A percentile compares a stretch with the other conserved stretches of the same genome.
Conservation (phyloP, 192 early-diverging fungal genomes). For the Coemansia sp. region DNA sequence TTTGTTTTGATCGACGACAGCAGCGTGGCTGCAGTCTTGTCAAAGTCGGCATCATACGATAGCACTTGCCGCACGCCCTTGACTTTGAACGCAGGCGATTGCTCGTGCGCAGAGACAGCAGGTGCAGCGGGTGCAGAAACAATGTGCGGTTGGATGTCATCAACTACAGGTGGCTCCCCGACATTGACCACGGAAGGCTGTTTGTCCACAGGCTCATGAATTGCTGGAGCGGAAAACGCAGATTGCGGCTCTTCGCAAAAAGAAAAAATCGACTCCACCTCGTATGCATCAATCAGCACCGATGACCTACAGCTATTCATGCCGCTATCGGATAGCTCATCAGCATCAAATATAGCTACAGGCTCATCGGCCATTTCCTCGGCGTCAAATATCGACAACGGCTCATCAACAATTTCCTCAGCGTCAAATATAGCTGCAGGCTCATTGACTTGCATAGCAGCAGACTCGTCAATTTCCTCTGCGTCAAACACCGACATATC, state of each 20-base stretch:
- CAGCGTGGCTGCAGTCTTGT: slow-evolving; percentile 48
- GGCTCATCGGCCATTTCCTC: slow-evolving; percentile 14
- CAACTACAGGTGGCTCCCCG: neutral
- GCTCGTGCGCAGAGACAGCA: neutral
- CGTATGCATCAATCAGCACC: slow-evolving; percentile 36
- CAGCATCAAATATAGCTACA: slow-evolving; percentile 13
- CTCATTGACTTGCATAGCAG: neutral
- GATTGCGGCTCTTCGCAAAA: neutral
- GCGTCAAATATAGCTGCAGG: neutral
- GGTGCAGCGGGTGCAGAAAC: neutral
- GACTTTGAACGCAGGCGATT: slow-evolving; percentile 39
- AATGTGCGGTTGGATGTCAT: neutral
- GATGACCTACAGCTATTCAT: slow-evolving; percentile 11
- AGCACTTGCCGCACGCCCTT: slow-evolving; percentile 53
- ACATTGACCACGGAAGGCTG: neutral
- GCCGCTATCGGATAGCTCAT: slow-evolving; percentile 6
- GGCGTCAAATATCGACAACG: slow-evolving; percentile 1
- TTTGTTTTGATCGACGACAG: slow-evolving; percentile 52
- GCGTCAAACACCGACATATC: slow-evolving; percentile 24
- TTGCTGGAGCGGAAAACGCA: neutral
- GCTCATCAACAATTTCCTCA: neutral
- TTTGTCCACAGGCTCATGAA: neutral
- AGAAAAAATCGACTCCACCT: slow-evolving; percentile 26
- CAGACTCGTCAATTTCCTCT: slow-evolving; percentile 15
- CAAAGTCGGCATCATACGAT: slow-evolving; percentile 45